phyloP scores from a whole-genome alignment of 192 early-diverging fungal genomes.

The Coemansia sp. region DNA sequence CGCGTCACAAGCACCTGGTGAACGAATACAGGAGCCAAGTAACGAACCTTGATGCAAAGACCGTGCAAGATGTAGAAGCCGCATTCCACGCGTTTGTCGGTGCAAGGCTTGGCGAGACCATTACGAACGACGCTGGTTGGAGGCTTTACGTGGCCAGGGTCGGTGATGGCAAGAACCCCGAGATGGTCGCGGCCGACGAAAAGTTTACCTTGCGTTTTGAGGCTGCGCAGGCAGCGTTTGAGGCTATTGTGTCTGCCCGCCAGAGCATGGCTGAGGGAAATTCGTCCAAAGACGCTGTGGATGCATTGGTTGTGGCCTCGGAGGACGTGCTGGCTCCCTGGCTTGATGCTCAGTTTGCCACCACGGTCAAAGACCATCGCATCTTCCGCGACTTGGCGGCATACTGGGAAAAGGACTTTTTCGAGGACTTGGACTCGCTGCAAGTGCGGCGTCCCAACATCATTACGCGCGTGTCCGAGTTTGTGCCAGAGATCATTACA shows the following conservation, averaged over 20 bases:
- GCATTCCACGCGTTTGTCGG: slow-evolving; percentile 70
- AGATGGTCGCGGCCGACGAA: slow-evolving; percentile 55
- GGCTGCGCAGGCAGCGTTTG: slow-evolving; percentile 52
- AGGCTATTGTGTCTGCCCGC: slow-evolving; percentile 24
- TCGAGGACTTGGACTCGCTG: slow-evolving; percentile 90
- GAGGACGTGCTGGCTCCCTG: slow-evolving; percentile 46
- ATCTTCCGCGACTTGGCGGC: slow-evolving; percentile 93
- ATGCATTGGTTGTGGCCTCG: slow-evolving; percentile 24
- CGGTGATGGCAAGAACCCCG: slow-evolving; percentile 47
- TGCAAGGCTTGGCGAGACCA: slow-evolving; percentile 56
- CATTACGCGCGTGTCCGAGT: slow-evolving; percentile 94
- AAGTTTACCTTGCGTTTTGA: slow-evolving; percentile 80
- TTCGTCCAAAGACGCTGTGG: slow-evolving; percentile 50
- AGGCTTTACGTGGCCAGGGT: slow-evolving; percentile 58
- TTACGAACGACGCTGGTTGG: slow-evolving; percentile 59
- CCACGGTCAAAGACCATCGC: slow-evolving; percentile 81
- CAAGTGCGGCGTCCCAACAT: slow-evolving; percentile 86
- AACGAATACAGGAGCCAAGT: slow-evolving; percentile 56
- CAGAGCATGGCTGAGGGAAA: slow-evolving; percentile 22
- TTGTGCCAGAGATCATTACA: slow-evolving; percentile 88
- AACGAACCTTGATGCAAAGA: slow-evolving; percentile 50
- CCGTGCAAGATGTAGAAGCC: slow-evolving; percentile 60
- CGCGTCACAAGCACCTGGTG: slow-evolving; percentile 85
- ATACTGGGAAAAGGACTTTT: slow-evolving; percentile 93
- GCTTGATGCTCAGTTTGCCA: slow-evolving; percentile 54